Evolutionary conservation across 1,284 basidiomycete genomes (phyloP), one percentile per base, ranked within the genome.

Genomic region (Cutaneotrichosporon sp.): DNA sequence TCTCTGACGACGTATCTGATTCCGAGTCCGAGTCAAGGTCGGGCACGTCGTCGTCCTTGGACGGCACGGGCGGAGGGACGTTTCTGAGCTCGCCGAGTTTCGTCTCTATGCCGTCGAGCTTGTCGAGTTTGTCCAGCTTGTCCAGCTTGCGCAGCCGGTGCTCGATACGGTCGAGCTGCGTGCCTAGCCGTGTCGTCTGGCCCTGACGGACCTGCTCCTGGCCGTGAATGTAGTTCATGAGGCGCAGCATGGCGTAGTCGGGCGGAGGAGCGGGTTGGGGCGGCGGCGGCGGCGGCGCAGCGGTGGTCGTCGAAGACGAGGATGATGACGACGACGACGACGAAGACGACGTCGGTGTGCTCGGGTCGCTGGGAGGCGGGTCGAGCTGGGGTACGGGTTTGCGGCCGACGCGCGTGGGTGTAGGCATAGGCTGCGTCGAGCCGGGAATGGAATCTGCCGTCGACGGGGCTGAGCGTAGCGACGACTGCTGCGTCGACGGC

Each of bases 141-240:
- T 55, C 64, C 17, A 73, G 63, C 18, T 58, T 59, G n/a, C 55
- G 57, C 10, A 73, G 61, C 40, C 65, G 67, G 39, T 54, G 49
- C 50, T 76, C 73, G 46, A 76, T 74, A 1, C 74, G 66, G 46
- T 74, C 69, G 1, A 76, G 65, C 56, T 74, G 72, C 39, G 49
- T 57, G 9, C 46, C 54, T 15, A 74, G 56, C 4, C 66, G 64
- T 3, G 63, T 63, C 0, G 55, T 61, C 46, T 71, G 67, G 4
- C 66, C 65, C n/a, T 63, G 53, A 1, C 63, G 65, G 17, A 66
- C 68, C 49, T 64, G 52, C 33, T 71, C 72, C 55, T 73, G 68
- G 15, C 71, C 70, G 44, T 71, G 66, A 8, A 73, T 52, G 51
- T 67, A 70, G 58, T 73, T 68, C 63, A 59, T 40, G 1, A 55